phyloP scores from a whole-genome alignment of 2,329 filamentous ascomycete genomes.

The Byssothecium circinans region DNA sequence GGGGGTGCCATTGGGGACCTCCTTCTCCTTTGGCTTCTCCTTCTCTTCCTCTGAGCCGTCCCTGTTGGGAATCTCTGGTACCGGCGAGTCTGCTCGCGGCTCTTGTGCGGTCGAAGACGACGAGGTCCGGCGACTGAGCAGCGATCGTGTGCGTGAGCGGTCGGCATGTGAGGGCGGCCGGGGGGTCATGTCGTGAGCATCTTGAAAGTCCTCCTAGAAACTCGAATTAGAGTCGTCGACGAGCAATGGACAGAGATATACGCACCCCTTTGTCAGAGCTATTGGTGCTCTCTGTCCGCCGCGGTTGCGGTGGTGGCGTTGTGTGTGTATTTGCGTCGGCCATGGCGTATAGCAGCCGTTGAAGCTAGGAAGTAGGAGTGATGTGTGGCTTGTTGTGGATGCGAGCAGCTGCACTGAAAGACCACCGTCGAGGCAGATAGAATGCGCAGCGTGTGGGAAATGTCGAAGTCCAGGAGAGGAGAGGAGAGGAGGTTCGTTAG shows the following conservation, averaged over 20 bases:
- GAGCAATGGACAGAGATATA: not conserved
- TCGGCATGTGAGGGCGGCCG: slow-evolving; percentile 47
- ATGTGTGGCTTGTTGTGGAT: not conserved
- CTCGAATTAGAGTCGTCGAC: slow-evolving; percentile 11
- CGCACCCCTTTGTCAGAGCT: slow-evolving; percentile 38
- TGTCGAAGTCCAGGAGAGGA: not conserved
- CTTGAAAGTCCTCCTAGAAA: slow-evolving; percentile 75
- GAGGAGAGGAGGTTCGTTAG: slow-evolving; percentile 6
- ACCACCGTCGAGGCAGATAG: no score
- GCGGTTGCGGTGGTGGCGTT: not conserved
- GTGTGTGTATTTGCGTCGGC: slow-evolving; percentile 20
- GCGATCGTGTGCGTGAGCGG: slow-evolving; percentile 55
- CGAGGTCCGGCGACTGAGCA: slow-evolving; percentile 46
- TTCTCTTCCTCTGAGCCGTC: slow-evolving; percentile 9
- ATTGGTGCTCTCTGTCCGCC: slow-evolving; percentile 32
- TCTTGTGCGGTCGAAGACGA: slow-evolving; percentile 35
- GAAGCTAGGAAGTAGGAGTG: not conserved
- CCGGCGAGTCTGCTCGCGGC: slow-evolving; percentile 21
- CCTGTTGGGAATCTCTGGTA: slow-evolving; percentile 19
- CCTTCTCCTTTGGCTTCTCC: slow-evolving; percentile 15
- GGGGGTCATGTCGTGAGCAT: slow-evolving; percentile 66
- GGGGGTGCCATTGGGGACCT: slow-evolving; percentile 14
- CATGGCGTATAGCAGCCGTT: slow-evolving; percentile 17
- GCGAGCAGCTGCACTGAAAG: no score
- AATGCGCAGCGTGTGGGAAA: not conserved